These are phyloP conservation scores for Chaetothyriales sp. DNA, from an alignment of 2,329 filamentous ascomycete species.

Conservation along the genomic window DNA sequence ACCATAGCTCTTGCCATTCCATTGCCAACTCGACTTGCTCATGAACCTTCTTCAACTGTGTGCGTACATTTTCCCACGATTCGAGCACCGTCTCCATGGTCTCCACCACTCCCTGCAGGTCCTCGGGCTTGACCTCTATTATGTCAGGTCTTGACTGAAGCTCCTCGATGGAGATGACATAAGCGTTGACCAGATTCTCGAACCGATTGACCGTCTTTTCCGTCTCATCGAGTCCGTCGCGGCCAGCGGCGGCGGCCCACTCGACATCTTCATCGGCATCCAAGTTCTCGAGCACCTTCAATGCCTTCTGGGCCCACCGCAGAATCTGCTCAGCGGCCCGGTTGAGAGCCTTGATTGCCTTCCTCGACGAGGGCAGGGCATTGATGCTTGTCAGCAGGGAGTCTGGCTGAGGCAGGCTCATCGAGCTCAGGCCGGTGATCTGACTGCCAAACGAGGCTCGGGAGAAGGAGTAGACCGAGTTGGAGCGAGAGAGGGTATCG, in stretches of 20 bases:
- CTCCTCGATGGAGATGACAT: slow-evolving; percentile 84
- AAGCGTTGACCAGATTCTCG: slow-evolving; percentile 78
- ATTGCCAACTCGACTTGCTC: slow-evolving; percentile 89
- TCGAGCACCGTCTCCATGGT: slow-evolving; percentile 80
- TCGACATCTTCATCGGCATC: slow-evolving; percentile 96
- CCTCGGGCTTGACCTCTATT: slow-evolving; percentile 49
- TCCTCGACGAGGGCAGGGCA: slow-evolving; percentile 67
- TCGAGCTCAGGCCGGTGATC: slow-evolving; percentile 76
- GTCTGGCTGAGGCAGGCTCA: slow-evolving; percentile 73
- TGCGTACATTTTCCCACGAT: slow-evolving; percentile 73
- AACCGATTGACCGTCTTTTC: slow-evolving; percentile 64
- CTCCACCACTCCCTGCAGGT: slow-evolving; percentile 58
- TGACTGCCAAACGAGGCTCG: slow-evolving; percentile 86
- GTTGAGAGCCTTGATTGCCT: slow-evolving; percentile 69
- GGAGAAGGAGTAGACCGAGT: slow-evolving; percentile 87
- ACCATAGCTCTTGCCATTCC: slow-evolving; percentile 98
- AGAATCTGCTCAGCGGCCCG: slow-evolving; percentile 84
- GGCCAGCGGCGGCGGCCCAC: slow-evolving; percentile 78
- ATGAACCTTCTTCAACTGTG: slow-evolving; percentile 63
- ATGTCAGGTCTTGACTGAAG: slow-evolving; percentile 71
- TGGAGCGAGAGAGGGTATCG: slow-evolving; percentile 44
- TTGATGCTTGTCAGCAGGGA: slow-evolving; percentile 70
- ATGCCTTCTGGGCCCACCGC: slow-evolving; percentile 84
- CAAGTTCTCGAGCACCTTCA: slow-evolving; percentile 71
- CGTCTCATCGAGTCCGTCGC: slow-evolving; percentile 39